Base-by-base conservation (phyloP, 768 basidiomycete genomes). In the Udeniomyces megalosporus region DNA sequence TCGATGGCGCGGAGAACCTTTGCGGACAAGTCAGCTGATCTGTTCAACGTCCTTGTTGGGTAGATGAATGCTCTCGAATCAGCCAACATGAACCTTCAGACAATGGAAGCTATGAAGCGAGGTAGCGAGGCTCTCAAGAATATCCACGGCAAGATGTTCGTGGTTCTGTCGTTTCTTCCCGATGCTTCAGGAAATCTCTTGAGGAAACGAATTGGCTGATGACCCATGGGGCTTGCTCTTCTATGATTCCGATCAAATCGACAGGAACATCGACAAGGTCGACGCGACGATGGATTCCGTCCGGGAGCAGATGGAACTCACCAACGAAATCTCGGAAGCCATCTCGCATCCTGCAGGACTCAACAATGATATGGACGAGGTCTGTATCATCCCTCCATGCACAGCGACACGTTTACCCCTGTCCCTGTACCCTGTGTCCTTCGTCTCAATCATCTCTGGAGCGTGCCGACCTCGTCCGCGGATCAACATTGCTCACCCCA, bases 41-140 rank as follows among this genome's bases (percentile, higher is more conserved):
- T n/a, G n/a, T n/a, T n/a, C n/a, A n/a, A n/a, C n/a, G n/a, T n/a
- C n/a, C n/a, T n/a, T n/a, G n/a, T n/a, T n/a, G n/a, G n/a, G n/a
- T n/a, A 77, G 76, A 85, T 97, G 63, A 92, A 92, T 75, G 93
- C 93, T 22, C 80, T 97, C 49, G 95, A 97, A 74, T 88, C 87
- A 17, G 95, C 95, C 48, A 97, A 96, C 77, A 80, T 97, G 74
- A 97, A 99, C 73, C 84, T 86, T 70, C 91, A 96, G 79, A 96
- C 91, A 15, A 89, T 99, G 86, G 78, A 81, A 24, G 91, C 87
- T 29, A 95, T 99, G 88, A 95, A 91, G 85, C 86, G 86, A 74
- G 93, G 87, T 42, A 81, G 90, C 0, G 83, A 84, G 65, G 95
- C 86, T 29, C 80, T 97, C 73, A 85, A 84, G 74, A 79, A 81